A percentile compares a stretch with the other conserved stretches of the same genome.
Evolutionary conservation across 2,329 filamentous ascomycete genomes (phyloP).

Genomic region (Chaetomium globosum): DNA sequence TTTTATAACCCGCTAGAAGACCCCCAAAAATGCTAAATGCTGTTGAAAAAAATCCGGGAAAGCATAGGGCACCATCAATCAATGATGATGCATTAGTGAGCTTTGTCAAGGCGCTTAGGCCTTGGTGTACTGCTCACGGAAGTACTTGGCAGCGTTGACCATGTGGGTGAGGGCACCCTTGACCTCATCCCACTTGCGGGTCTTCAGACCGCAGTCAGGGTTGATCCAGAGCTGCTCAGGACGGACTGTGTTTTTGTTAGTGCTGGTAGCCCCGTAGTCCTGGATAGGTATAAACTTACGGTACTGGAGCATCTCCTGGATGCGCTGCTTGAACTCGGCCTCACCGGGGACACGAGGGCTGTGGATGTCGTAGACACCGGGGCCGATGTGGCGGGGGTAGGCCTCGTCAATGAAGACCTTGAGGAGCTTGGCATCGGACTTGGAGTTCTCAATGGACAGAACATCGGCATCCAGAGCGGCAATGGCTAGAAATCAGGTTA

Average conservation of each 20-base stretch:
- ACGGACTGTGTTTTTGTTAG: slow-evolving; percentile 31
- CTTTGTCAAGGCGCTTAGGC: slow-evolving; percentile 31
- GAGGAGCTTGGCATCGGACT: slow-evolving; percentile 98
- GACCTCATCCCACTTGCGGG: slow-evolving; percentile 96
- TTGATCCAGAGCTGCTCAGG: slow-evolving; percentile 99
- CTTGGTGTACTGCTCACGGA: slow-evolving; percentile 79
- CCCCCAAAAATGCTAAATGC: slow-evolving; percentile 38
- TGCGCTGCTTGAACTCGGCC: slow-evolving; percentile 97
- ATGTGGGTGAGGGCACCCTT: slow-evolving; percentile 95
- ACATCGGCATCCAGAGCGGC: slow-evolving; percentile 97
- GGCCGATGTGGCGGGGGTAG: slow-evolving; percentile 97
- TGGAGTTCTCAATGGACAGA: slow-evolving; percentile 99
- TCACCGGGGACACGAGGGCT: slow-evolving; percentile 94
- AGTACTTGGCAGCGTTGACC: slow-evolving; percentile 97
- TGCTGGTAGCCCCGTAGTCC: background rate
- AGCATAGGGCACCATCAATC: slow-evolving; percentile 28
- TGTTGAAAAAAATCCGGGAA: slow-evolving; percentile 40
- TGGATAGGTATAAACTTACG: slow-evolving; percentile 61
- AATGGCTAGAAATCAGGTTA: slow-evolving; percentile 58
- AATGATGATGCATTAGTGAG: slow-evolving; percentile 26
- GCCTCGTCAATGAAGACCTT: slow-evolving; percentile 97
- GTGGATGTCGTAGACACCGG: slow-evolving; percentile 99
- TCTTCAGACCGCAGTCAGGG: slow-evolving; percentile 99
- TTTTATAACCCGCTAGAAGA: slow-evolving; percentile 37
- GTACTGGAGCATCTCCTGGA: slow-evolving; percentile 97